Evolutionary conservation across 2,329 filamentous ascomycete species (phyloP).

Genomic region (Ophiostoma australiae): DNA sequence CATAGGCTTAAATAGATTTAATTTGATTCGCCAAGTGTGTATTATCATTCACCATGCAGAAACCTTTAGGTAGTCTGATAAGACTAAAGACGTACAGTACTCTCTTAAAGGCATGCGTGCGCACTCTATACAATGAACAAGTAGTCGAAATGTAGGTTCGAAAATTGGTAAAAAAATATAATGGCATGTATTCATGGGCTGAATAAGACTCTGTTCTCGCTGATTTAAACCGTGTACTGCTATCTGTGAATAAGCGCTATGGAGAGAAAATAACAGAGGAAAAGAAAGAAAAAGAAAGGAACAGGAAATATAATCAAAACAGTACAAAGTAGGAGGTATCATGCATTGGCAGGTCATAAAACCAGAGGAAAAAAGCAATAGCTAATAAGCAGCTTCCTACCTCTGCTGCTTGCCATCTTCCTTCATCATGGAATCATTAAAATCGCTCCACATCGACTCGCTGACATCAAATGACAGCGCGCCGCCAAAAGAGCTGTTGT

Average conservation of each 20-base stretch:
- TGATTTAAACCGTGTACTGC: neutral
- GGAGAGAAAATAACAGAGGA: neutral
- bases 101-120: neutral
- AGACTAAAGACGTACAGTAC: neutral
- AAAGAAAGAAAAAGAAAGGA: neutral
- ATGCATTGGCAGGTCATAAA: neutral
- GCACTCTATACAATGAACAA: too few relatives aligned
- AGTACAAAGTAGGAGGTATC: neutral
- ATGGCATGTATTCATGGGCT: neutral
- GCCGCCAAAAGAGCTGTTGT: conserved; percentile 28
- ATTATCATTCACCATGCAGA: neutral
- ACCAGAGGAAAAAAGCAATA: neutral
- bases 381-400: conserved; percentile 3
- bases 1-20: neutral
- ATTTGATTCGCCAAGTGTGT: neutral
- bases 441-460: conserved; percentile 29
- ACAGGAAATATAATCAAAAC: neutral
- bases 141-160: neutral
- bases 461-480: conserved; percentile 27
- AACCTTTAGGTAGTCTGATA: neutral
- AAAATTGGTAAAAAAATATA: neutral
- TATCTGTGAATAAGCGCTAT: neutral
- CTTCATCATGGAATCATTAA: conserved; percentile 23
- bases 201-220: neutral
- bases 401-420: conserved; percentile 12